Base-by-base conservation (phyloP, 176 grass and related monocot genomes). In the Thalia dealbata region DNA sequence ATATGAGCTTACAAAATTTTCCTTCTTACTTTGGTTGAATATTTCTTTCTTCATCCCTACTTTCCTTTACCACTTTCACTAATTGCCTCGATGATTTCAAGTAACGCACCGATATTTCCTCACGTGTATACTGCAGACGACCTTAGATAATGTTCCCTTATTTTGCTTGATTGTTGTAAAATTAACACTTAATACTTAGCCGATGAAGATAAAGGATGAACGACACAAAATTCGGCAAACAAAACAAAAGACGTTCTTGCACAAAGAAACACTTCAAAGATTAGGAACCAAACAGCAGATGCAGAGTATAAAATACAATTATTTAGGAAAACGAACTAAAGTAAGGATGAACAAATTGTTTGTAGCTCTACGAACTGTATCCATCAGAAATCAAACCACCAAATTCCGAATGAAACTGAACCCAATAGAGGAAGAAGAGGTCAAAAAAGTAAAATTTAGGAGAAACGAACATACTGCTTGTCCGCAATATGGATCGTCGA, bases 401-500 rank as follows among this genome's bases (percentile, higher is more conserved):
- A 58, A 58, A 58, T 23, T 6, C 16, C 9, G 18, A n/a, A n/a
- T 16, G 4, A 58, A 58, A 58, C 19, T 58, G 21, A 58, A 58
- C 54, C 16, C n/a, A 58, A 5, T 8, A 58, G 21, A 68, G 10
- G 16, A 68, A 14, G n/a, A 11, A 14, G n/a, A 11, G 14, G 10
- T n/a, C 8, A 13, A 18, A 14, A 18, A 24, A 38, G 15, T 64
- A 63, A n/a, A 63, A 43, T 26, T 16, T 23, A 59, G 18, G 68
- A 14, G 45, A 76, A 64, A 45, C 28, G 54, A 26, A 79, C 85
- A 22, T 66, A 96, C 87, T 81, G 72, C 78, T 79, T 92, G 72
- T 97, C 93, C 2, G 89, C 93, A 75, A 92, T 90, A 83, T 92
- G 93, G 21, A 97, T 87, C 13, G 87, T 87, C 19, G 90, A 92